These are phyloP conservation scores for Psilocybe azurescens DNA, from an alignment of 768 basidiomycete genomes.

Conservation along the genomic window DNA sequence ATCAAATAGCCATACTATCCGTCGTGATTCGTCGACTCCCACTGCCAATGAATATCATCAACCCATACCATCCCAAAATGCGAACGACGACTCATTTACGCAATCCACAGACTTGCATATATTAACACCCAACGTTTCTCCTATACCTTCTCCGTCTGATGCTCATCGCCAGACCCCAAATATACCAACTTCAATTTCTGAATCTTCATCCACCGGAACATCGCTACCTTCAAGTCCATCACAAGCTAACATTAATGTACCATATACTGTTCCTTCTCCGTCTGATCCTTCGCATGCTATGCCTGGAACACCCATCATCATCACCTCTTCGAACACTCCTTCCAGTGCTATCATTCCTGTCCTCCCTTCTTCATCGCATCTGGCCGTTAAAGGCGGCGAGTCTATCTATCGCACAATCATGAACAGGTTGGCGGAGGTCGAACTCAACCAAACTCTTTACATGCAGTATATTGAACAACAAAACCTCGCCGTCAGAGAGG, in stretches of 20 bases:
- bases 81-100: neutral
- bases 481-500: constrained; percentile 71
- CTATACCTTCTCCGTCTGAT: constrained; percentile 7
- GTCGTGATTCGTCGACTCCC: neutral
- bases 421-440: constrained; percentile 86
- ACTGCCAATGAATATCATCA: neutral
- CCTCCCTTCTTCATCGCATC: constrained; percentile 19
- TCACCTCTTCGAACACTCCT: constrained; percentile 14
- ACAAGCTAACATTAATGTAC: neutral
- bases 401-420: constrained; percentile 97
- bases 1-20: neutral
- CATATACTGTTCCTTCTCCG: neutral
- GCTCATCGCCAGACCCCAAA: neutral
- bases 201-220: neutral
- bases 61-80: constrained; percentile 3
- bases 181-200: constrained; percentile 7
- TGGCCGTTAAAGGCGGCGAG: constrained; percentile 60
- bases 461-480: constrained; percentile 91
- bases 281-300: neutral
- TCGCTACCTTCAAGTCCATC: neutral
- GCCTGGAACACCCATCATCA: neutral
- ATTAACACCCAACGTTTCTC: constrained; percentile 12
- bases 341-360: constrained; percentile 18
- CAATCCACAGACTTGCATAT: constrained; percentile 20
- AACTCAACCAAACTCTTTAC: constrained; percentile 87